Evolutionary conservation across 2,329 filamentous ascomycete genomes (phyloP), one percentile per base, ranked within the genome.

Genomic region (Fusarium denticulatum): DNA sequence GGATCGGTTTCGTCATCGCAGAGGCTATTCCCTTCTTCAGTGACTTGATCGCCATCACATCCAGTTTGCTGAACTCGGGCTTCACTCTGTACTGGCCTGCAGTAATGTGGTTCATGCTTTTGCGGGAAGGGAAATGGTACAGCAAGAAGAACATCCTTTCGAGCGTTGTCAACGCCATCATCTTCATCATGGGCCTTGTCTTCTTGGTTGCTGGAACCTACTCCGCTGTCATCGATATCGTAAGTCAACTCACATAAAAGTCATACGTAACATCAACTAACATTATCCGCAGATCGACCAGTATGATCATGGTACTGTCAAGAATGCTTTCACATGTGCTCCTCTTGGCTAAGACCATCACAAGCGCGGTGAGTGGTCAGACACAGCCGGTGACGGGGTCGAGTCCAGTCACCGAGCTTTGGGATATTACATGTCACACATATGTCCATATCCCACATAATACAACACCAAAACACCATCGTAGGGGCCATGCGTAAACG

Each of bases 21-120:
- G 89, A 92, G 76, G 88, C 90, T 1, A 91, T 94, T 55, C 93
- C 93, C 2, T 90, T 91, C 78, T 95, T 94, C 82, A 89, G 88
- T 67, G 86, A 92, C 47, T 82, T 94, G 47, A 83, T 94, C 15
- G 83, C 85, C 46, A 85, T 87, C 73, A 83, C 79, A 56, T 86
- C 85, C 7, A 82, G 84, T 26, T 80, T 87, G 24, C 83, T 87
- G 67, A 81, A 87, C 67, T 86, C 85, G 4, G 79, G 79, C 7
- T 80, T 80, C 65, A 82, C 83, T 1, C 82, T 84, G 36, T 81
- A 83, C 52, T 76, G 82, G 56, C 78, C 84, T 1, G 82, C 82
- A 24, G 72, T 83, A 37, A 81, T 84, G 72, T 83, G 81, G 78
- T 83, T 84, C 72, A 80, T 83, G 56, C 76, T 83, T 22, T 69